Conservation (phyloP, 352 stramenopile species). For the Saprolegnia parasitica region DNA sequence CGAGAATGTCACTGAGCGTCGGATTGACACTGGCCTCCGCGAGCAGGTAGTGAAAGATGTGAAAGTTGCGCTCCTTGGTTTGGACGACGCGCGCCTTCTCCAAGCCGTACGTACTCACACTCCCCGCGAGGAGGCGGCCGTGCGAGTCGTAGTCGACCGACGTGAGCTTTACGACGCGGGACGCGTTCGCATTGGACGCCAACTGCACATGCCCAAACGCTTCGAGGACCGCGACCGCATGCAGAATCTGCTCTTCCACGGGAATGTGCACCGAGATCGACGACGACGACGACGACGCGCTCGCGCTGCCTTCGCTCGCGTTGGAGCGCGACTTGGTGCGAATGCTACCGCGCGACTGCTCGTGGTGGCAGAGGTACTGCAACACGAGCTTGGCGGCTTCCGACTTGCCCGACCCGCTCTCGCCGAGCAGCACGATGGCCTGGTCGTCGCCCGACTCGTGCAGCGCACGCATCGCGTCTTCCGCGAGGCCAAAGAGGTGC, state of each 20-base stretch:
- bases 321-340: constrained; percentile 18
- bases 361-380: constrained; percentile 68
- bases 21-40: constrained; percentile 69
- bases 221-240: constrained; percentile 75
- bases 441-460: constrained; percentile 76
- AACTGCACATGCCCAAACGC: constrained; percentile 65
- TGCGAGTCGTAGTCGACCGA: constrained; percentile 77
- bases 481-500: constrained; percentile 70
- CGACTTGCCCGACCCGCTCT: constrained; percentile 71
- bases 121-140: constrained; percentile 68
- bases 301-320: constrained; percentile 11
- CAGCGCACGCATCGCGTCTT: constrained; percentile 74
- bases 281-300: background rate
- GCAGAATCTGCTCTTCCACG: constrained; percentile 76
- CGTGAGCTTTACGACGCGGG: constrained; percentile 78
- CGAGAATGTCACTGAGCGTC: constrained; percentile 53
- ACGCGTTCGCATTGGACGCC: constrained; percentile 62
- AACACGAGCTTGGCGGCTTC: constrained; percentile 78
- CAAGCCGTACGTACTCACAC: constrained; percentile 78
- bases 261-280: constrained; percentile 48
- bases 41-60: constrained; percentile 91
- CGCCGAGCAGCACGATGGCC: constrained; percentile 64
- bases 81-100: constrained; percentile 82
- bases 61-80: constrained; percentile 87
- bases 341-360: constrained; percentile 16